phyloP scores from a whole-genome alignment of 371 early-diverging fungal genomes.

The Basidiobolus heterosporus region DNA sequence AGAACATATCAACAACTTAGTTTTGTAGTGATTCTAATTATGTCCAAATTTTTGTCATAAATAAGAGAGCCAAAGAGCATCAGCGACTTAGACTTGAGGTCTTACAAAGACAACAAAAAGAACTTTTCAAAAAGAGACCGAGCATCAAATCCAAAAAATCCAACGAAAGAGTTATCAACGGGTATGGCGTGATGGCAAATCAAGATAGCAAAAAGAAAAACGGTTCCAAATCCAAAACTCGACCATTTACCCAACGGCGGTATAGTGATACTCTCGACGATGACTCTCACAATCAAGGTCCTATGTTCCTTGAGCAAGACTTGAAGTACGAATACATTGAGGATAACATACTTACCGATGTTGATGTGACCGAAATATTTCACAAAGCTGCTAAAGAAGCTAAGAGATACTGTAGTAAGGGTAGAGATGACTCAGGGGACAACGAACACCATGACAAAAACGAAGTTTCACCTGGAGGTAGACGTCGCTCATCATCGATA shows the following conservation, averaged over 20 bases:
- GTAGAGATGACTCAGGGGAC: too few species aligned
- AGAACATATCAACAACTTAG: conserved; percentile 4
- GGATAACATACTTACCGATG: too few species aligned
- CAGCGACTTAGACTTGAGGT: background rate
- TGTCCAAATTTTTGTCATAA: background rate
- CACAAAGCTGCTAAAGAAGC: too few species aligned
- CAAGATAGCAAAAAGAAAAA: conserved; percentile 2
- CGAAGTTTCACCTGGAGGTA: too few species aligned
- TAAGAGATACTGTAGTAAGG: too few species aligned
- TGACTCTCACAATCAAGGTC: too few species aligned
- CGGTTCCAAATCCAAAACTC: conserved; percentile 1
- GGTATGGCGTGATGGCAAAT: conserved; percentile 3
- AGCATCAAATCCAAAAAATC: conserved; percentile 8
- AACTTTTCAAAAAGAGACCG: conserved; percentile 1
- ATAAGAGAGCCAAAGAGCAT: conserved; percentile 4
- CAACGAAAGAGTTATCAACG: conserved; percentile 3
- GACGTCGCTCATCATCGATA: background rate
- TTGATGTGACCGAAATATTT: too few species aligned
- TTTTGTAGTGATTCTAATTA: conserved; percentile 2
- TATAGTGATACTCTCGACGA: too few species aligned
- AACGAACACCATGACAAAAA: too few species aligned
- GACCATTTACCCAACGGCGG: background rate
- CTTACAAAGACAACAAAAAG: background rate
- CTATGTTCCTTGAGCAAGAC: too few species aligned
- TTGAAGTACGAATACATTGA: too few species aligned